These are phyloP conservation scores for Tolypocladium guangdongense DNA, from an alignment of 2,329 filamentous ascomycete species.

Conservation along the genomic window DNA sequence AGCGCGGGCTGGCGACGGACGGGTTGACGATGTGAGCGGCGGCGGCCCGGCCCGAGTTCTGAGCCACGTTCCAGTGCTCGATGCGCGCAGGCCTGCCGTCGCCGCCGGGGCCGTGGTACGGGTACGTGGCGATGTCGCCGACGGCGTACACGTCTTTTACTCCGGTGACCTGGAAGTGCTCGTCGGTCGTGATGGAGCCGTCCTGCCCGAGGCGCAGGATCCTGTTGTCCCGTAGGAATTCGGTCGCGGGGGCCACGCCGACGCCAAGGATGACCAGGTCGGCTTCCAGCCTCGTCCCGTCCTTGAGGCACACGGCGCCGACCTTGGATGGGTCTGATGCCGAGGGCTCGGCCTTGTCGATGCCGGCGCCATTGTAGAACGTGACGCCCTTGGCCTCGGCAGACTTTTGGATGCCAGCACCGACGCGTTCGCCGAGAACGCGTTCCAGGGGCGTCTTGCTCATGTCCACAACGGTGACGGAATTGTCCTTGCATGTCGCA, in stretches of 20 bases:
- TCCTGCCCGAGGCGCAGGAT: constrained; percentile 65
- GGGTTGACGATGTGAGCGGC: constrained; percentile 67
- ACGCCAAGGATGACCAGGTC: constrained; percentile 89
- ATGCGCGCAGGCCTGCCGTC: constrained; percentile 66
- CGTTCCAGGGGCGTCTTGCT: constrained; percentile 75
- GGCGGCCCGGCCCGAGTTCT: constrained; percentile 76
- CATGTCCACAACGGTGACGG: constrained; percentile 81
- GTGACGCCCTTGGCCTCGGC: constrained; percentile 82
- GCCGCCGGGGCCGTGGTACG: constrained; percentile 82
- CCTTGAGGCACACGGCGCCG: constrained; percentile 71
- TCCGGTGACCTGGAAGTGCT: constrained; percentile 65
- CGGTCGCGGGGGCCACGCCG: constrained; percentile 76
- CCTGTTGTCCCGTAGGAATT: constrained; percentile 65
- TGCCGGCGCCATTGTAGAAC: constrained; percentile 70
- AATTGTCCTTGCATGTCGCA: constrained; percentile 66
- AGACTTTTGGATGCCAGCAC: constrained; percentile 65
- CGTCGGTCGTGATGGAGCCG: constrained; percentile 74
- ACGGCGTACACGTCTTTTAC: constrained; percentile 81
- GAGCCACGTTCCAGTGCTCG: constrained; percentile 98
- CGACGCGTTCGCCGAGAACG: constrained; percentile 73
- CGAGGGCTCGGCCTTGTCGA: constrained; percentile 73
- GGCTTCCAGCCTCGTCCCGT: constrained; percentile 72
- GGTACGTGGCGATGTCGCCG: constrained; percentile 90
- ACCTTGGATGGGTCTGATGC: constrained; percentile 58
- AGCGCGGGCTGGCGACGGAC: constrained; percentile 48